These are phyloP conservation scores for Arthromyces matolae DNA, from an alignment of 768 basidiomycete genomes.

Conservation along the genomic window DNA sequence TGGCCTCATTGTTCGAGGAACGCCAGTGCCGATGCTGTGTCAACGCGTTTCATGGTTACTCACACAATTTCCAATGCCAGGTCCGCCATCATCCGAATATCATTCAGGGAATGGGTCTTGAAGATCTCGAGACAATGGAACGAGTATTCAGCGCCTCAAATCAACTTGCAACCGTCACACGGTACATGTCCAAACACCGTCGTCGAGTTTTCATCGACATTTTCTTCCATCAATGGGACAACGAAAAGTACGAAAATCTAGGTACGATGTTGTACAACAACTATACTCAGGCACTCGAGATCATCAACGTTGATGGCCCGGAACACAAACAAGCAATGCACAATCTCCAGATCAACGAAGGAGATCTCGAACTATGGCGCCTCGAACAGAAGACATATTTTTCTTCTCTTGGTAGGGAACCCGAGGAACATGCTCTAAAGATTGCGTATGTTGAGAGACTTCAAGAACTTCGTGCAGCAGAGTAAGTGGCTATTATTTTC, in stretches of 20 bases:
- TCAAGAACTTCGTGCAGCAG: not conserved
- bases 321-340: not conserved
- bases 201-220: slow-evolving; percentile 26
- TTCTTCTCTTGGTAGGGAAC: not conserved
- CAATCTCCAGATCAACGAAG: not conserved
- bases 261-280: slow-evolving; percentile 7
- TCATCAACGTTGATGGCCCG: not conserved
- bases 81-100: slow-evolving; percentile 25
- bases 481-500: not conserved
- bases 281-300: not conserved
- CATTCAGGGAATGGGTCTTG: slow-evolving; percentile 24
- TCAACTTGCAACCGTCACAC: slow-evolving; percentile 16
- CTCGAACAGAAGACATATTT: not conserved
- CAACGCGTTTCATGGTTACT: not conserved
- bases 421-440: not conserved
- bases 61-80: slow-evolving; percentile 23
- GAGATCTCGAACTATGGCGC: not conserved
- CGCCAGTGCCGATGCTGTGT: slow-evolving; percentile 14
- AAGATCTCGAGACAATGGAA: slow-evolving; percentile 27
- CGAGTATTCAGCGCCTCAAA: slow-evolving; percentile 29
- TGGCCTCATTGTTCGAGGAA: slow-evolving; percentile 4
- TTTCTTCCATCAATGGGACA: slow-evolving; percentile 31
- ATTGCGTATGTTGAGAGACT: not conserved
- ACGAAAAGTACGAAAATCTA: slow-evolving; percentile 28
- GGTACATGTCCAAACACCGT: slow-evolving; percentile 17